Percentiles rank a stretch among this genome's conserved stretches.
Conservation (phyloP, 2,329 filamentous ascomycete genomes). For the Cercospora janseana region DNA sequence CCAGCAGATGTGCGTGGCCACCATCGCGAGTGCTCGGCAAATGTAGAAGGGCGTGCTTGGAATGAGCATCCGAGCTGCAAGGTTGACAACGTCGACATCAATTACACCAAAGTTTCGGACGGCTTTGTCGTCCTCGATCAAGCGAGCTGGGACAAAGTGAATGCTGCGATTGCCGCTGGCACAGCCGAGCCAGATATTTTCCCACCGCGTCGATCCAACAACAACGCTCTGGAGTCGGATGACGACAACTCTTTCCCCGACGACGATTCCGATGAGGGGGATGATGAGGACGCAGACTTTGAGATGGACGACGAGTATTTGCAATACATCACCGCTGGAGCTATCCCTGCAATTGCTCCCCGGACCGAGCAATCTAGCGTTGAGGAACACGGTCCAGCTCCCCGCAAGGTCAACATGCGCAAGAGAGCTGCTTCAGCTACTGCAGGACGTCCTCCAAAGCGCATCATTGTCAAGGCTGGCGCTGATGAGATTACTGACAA, state of each 20-base stretch:
- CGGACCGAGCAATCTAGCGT: too few species aligned
- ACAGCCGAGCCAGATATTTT: too few species aligned
- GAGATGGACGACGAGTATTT: constrained; percentile 6
- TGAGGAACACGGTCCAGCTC: too few species aligned
- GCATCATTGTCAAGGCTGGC: background rate
- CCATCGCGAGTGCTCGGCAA: constrained; percentile 17
- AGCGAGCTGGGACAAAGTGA: constrained; percentile 26
- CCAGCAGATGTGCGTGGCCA: constrained; percentile 31
- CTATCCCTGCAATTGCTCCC: too few species aligned
- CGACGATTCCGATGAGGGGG: background rate
- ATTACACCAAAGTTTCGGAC: constrained; percentile 24
- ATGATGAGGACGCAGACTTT: background rate
- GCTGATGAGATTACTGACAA: background rate
- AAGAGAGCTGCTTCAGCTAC: constrained; percentile 14
- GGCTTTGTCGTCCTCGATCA: constrained; percentile 30
- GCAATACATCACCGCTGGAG: background rate
- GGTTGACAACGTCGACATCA: constrained; percentile 23
- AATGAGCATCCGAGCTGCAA: constrained; percentile 28
- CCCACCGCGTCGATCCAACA: constrained; percentile 2
- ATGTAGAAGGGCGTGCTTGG: constrained; percentile 19
- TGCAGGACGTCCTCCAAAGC: background rate
- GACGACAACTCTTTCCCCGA: background rate
- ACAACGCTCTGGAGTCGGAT: background rate
- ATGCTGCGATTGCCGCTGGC: constrained; percentile 25
- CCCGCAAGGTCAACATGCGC: constrained; percentile 5